phyloP scores from a whole-genome alignment of 305 asterid genomes.

The Nicotiana rustica region DNA sequence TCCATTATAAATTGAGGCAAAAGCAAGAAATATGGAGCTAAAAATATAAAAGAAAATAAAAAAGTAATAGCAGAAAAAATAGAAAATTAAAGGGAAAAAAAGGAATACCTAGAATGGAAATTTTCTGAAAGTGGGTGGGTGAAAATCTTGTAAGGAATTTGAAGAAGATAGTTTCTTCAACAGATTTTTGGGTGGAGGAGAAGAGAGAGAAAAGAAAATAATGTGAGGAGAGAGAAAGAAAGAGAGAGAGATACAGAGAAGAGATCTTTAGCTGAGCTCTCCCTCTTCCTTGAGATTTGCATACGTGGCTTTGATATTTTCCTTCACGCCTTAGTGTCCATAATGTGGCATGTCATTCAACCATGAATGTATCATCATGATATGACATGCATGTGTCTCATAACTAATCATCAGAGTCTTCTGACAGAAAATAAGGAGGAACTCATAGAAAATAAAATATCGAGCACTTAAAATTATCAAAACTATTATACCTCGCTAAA shows the following conservation, averaged over 20 bases:
- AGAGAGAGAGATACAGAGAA: not conserved
- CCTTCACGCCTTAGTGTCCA: not conserved
- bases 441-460: too few species aligned
- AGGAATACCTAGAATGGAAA: not conserved
- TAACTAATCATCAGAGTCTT: not conserved
- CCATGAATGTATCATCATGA: not conserved
- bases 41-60: not conserved
- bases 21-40: not conserved
- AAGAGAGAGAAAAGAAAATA: conserved; percentile 18
- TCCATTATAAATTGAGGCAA: not conserved
- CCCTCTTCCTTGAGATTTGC: conserved; percentile 34
- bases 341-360: not conserved
- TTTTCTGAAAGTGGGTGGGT: not conserved
- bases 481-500: too few species aligned
- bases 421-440: too few species aligned
- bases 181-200: not conserved
- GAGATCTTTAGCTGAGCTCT: conserved; percentile 39
- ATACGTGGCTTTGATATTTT: conserved; percentile 38
- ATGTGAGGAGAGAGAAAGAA: conserved; percentile 14
- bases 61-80: not conserved
- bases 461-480: too few species aligned
- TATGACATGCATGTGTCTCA: not conserved
- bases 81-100: not conserved
- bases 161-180: conserved; percentile 4
- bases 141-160: not conserved